Base-by-base conservation (phyloP, 202 grass and related monocot species). In the Elaeis oleifera region DNA sequence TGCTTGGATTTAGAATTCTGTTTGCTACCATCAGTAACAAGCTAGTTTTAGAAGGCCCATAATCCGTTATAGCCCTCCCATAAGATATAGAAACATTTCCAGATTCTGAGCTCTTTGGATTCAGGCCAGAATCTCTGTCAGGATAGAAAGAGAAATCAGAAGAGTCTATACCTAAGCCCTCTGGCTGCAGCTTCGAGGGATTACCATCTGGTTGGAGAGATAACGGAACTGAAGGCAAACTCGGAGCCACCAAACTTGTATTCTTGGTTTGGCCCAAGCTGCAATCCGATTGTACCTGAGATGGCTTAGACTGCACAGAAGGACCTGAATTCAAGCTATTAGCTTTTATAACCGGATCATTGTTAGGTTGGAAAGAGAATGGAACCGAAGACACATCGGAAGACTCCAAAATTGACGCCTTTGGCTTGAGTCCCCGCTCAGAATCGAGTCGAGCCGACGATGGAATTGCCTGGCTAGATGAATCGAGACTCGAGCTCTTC, bases 101-200 rank as follows among this genome's bases (percentile, higher is more conserved):
- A 44, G 9, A 44, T 11, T 44, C 36, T 11, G 6, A 44, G 36
- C 36, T 44, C 36, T 44, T 44, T 0, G 8, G 36, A 44, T 44
- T 44, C 36, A 13, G 9, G 36, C 36, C 36, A 44, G 36, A 9
- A 44, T 44, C 36, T 44, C 36, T 44, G 36, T 14, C 36, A 13
- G 9, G 36, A 44, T 44, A 13, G 36, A 90, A 90, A 9, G 86
- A 90, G 82, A 90, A 90, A 7, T 85, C 79, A 59, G 63, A 67
- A 24, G 25, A 24, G 50, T 16, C 53, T 2, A 66, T 21, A 58
- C 54, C 70, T 23, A 6, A 18, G 27, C 55, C 58, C 16, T 60
- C 5, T 9, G 48, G 44, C 25, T 51, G 56, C 36, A 64, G 25
- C 5, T 64, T 64, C 31, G 2, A 61, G n/a, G 58, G 51, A 16